These are phyloP conservation scores for Solanum hybrid DNA, from an alignment of 305 asterid genomes.

Conservation along the genomic window DNA sequence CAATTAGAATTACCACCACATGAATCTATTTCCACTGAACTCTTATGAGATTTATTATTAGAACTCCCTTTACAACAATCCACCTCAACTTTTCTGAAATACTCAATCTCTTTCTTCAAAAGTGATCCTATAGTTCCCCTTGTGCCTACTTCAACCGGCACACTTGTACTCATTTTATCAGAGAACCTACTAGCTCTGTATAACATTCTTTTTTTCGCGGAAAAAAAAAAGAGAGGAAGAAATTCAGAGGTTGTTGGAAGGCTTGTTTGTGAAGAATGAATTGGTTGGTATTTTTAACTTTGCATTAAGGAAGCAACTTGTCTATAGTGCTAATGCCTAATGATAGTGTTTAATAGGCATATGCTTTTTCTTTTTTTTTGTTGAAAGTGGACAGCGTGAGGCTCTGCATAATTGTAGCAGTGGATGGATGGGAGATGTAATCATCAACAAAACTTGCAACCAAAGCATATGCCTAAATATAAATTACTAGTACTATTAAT, in stretches of 20 bases:
- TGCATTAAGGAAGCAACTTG: not conserved
- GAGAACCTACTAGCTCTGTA: constrained; percentile 5
- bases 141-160: constrained; percentile 62
- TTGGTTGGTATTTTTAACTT: not conserved
- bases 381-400: constrained; percentile 44
- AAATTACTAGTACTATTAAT: not conserved
- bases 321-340: constrained; percentile 12
- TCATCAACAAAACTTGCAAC: constrained; percentile 34
- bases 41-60: constrained; percentile 19
- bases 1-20: constrained; percentile 22
- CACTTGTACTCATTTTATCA: constrained; percentile 29
- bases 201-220: not conserved
- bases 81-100: constrained; percentile 39
- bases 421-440: constrained; percentile 23
- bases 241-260: not conserved
- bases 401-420: constrained; percentile 28
- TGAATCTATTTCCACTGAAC: not conserved
- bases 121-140: constrained; percentile 84
- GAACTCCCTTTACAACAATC: constrained; percentile 21
- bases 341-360: constrained; percentile 1
- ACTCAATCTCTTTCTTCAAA: constrained; percentile 66
- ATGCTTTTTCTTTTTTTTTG: constrained; percentile 4
- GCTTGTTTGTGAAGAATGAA: constrained; percentile 8
- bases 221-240: not conserved
- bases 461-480: constrained; percentile 7